Conservation (phyloP, 257 asterid species). For the Nemophila menziesii region DNA sequence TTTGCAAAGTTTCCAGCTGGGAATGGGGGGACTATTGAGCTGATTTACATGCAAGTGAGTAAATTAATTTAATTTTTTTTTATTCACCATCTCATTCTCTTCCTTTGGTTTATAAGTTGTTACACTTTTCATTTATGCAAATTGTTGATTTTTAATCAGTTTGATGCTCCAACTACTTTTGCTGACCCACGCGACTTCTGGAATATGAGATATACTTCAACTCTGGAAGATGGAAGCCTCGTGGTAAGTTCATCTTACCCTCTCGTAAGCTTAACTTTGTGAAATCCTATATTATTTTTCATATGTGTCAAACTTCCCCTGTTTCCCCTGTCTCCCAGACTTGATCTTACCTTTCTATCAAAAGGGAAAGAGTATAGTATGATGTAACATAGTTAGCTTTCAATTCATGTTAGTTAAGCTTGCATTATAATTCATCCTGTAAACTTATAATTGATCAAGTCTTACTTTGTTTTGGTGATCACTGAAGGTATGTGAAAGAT, state of each 20-base stretch:
- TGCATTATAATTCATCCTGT: background rate
- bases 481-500: constrained; percentile 38
- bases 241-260: constrained; percentile 21
- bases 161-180: constrained; percentile 36
- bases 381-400: background rate
- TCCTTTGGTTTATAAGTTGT: background rate
- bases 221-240: constrained; percentile 29
- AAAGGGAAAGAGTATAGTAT: background rate
- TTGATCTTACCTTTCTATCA: background rate
- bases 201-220: constrained; percentile 35
- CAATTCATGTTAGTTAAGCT: background rate
- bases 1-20: constrained; percentile 19
- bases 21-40: constrained; percentile 32
- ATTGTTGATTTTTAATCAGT: constrained; percentile 12
- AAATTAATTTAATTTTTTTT: too few relatives aligned
- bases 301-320: too few relatives aligned
- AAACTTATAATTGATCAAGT: background rate
- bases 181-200: constrained; percentile 45
- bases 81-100: background rate
- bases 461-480: background rate
- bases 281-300: background rate
- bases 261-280: too few relatives aligned
- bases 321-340: background rate
- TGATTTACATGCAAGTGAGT: constrained; percentile 30
- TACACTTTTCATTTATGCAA: background rate